Base-by-base conservation (phyloP, 352 stramenopile species). In the Phytophthora quininea region DNA sequence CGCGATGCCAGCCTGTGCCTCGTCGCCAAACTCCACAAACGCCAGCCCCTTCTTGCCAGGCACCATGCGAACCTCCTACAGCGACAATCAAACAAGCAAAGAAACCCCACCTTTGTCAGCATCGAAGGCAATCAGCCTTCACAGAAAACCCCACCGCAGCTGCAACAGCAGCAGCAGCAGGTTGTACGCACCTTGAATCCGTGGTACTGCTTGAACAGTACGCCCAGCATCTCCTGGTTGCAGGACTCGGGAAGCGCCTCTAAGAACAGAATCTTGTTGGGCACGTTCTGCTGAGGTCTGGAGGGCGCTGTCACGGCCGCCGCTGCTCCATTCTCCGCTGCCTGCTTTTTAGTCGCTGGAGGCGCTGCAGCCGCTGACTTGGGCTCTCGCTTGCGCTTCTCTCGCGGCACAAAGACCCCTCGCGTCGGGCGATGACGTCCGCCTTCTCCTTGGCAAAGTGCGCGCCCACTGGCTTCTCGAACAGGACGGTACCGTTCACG, bases 161-260 rank as follows among this genome's bases (percentile, higher is more conserved):
- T 27, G 27, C 12, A 55, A 10, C 3, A 61, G 6, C 5, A 47
- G 9, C n/a, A n/a, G n/a, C 9, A 24, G 54, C 19, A 27, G 51
- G 3, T 31, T 30, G 24, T 24, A 64, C 76, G 70, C 51, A 94
- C 86, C 80, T 97, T 94, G 68, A 98, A 99, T 24, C 97, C 97
- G 46, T 94, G 78, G 79, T 98, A 98, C 82, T 98, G 95, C 76
- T 97, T 96, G 82, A 99, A 99, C 42, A 99, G 82, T 73, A 98
- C 96, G 50, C 75, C 85, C 46, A 99, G 82, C 92, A 98, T 98
- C 69, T 98, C 90, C 79, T 98, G 77, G 79, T 96, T 99, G 74
- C 95, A 98, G 55, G 97, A 97, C 30, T 92, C 76, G 27, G 97
- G 96, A 33, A 99, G 79, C 51, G 95, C 82, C 72, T 97, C 82